Percentiles rank a stretch among this genome's conserved stretches.
These are phyloP conservation scores for Tolypocladium cylindrosporum DNA, from an alignment of 2,329 filamentous ascomycete genomes.

Conservation along the genomic window DNA sequence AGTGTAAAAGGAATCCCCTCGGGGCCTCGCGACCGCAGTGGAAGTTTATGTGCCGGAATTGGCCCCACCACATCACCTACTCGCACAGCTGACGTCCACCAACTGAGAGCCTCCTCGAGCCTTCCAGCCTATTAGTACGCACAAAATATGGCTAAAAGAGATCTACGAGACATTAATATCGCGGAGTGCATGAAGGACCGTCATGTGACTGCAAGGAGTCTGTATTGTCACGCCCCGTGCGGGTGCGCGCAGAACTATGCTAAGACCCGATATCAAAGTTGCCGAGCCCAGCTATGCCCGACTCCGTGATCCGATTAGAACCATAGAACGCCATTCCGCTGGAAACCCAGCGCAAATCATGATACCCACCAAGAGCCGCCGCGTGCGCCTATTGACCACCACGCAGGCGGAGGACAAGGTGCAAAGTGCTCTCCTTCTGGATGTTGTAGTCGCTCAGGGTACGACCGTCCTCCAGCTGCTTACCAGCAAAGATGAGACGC, in stretches of 20 bases:
- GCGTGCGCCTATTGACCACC: conserved; percentile 46
- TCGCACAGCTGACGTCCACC: background rate
- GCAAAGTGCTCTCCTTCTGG: conserved; percentile 83
- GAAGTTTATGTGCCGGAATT: background rate
- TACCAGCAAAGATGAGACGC: conserved; percentile 90
- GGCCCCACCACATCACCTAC: background rate
- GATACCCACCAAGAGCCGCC: conserved; percentile 26
- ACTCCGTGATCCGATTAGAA: conserved; percentile 8
- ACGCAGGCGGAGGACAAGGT: conserved; percentile 82
- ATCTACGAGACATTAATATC: background rate
- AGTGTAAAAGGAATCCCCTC: background rate
- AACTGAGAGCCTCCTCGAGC: background rate
- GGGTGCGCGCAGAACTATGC: conserved; percentile 4
- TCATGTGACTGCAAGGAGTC: background rate
- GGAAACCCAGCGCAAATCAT: conserved; percentile 63
- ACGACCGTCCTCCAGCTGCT: conserved; percentile 90
- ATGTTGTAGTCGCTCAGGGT: conserved; percentile 93
- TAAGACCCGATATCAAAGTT: conserved; percentile 5
- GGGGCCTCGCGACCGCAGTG: background rate
- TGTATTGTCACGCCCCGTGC: background rate
- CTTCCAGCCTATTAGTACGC: no score
- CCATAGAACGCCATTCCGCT: conserved; percentile 33
- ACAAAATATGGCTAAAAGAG: no score
- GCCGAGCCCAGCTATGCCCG: conserved; percentile 7
- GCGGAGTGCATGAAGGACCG: background rate